These are phyloP conservation scores for Taiozyma sp. DNA, from an alignment of 1,139 yeast species.

Conservation along the genomic window DNA sequence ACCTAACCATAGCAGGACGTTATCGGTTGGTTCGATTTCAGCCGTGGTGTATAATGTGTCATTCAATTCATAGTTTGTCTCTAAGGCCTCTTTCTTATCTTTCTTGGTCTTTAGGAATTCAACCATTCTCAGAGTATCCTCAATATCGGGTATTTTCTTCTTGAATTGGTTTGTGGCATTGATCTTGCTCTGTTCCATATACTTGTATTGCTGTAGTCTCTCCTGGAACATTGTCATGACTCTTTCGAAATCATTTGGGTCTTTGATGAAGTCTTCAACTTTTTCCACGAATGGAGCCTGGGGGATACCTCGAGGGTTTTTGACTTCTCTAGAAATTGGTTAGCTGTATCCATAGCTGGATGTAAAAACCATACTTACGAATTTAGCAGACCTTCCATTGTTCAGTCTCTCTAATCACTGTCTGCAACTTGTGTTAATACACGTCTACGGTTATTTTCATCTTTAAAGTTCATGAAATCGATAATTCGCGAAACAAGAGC, in stretches of 20 bases:
- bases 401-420: neutral
- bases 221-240: conserved; percentile 72
- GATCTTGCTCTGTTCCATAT: conserved; percentile 78
- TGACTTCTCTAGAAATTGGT: conserved; percentile 9
- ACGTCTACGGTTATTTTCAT: neutral
- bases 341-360: neutral
- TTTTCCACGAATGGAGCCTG: conserved; percentile 91
- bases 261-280: conserved; percentile 67
- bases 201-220: conserved; percentile 72
- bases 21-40: conserved; percentile 50
- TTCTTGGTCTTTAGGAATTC: conserved; percentile 47
- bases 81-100: conserved; percentile 40
- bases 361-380: conserved; percentile 2
- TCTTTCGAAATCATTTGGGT: conserved; percentile 65
- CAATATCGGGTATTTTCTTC: conserved; percentile 83
- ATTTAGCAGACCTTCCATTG: conserved; percentile 12
- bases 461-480: neutral
- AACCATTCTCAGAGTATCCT: conserved; percentile 74
- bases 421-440: neutral
- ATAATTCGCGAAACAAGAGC: neutral
- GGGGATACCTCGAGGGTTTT: conserved; percentile 91
- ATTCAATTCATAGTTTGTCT: conserved; percentile 81
- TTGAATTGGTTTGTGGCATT: conserved; percentile 63
- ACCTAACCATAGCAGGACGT: conserved; percentile 89
- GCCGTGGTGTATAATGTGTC: conserved; percentile 91